Evolutionary conservation across 345 rosid genomes (phyloP).

Genomic region (Salix purpurea): DNA sequence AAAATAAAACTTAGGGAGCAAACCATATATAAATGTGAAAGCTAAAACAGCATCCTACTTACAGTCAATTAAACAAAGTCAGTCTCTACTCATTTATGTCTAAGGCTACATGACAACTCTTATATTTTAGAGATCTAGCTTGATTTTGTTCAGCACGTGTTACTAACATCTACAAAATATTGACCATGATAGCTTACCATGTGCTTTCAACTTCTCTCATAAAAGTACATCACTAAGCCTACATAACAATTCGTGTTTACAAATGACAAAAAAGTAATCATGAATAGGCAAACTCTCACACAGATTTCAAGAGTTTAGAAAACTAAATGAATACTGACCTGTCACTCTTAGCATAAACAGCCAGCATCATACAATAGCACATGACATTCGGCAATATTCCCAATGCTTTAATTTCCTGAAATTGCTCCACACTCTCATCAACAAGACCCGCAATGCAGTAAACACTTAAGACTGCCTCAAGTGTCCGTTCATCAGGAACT

Average conservation of each 20-base stretch:
- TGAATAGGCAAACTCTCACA: not conserved
- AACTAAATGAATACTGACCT: constrained; percentile 48
- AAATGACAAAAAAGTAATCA: not conserved
- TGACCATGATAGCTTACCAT: not conserved
- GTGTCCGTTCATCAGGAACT: constrained; percentile 78
- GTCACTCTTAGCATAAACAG: constrained; percentile 76
- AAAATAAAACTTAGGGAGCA: not conserved
- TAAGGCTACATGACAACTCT: not conserved
- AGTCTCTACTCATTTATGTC: not conserved
- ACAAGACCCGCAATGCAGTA: constrained; percentile 78
- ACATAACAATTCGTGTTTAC: not conserved
- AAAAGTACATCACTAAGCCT: not conserved
- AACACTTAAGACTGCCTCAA: constrained; percentile 83
- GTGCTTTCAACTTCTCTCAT: not conserved
- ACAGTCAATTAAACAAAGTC: not conserved
- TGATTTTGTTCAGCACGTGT: not conserved
- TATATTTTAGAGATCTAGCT: not conserved
- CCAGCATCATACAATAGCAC: constrained; percentile 92
- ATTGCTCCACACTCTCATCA: constrained; percentile 91
- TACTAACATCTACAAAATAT: not conserved
- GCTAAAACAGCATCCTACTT: not conserved
- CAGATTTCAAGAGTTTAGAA: not conserved
- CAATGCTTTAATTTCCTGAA: constrained; percentile 73
- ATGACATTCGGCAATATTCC: constrained; percentile 80
- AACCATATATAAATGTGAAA: not conserved